Base-by-base conservation (phyloP, 345 rosid species). In the Tarenaya hassleriana region DNA sequence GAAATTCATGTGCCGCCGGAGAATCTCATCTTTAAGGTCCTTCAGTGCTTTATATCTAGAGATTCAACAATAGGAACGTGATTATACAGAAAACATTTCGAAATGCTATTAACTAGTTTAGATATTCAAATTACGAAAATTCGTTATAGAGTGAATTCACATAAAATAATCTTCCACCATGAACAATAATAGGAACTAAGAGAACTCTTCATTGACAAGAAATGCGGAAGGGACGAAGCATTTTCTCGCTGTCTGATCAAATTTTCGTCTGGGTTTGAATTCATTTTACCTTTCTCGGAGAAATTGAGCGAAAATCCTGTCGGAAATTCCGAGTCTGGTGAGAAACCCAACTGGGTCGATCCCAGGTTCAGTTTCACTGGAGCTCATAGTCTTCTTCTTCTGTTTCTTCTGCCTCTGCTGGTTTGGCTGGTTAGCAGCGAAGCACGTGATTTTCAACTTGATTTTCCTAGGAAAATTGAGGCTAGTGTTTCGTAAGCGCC, bases 1-100 rank as follows among this genome's bases (percentile, higher is more conserved):
- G 45, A 84, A 63, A 75, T 75, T 60, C 29, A 76, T 60, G 49
- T 84, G 84, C 45, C 96, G 82, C 27, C 81, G 73, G 47, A 76
- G 79, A 35, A 91, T 74, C 64, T 81, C 88, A 57, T 78, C 90
- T 71, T 84, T 82, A 55, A 79, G 86, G 77, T 91, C 95, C 70
- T 91, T 91, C 58, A 73, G 16, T 41, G 78, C 74, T 62, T 91
- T 91, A 67, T 91, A 82, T 85, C 98, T 91, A 77, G 62, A 66
- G 29, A 49, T 60, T 60, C 10, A 40, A 24, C 8, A 37, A 42
- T 41, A 54, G 29, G 8, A 44, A 32, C 40, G 24, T 37, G 39
- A 8, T 27, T 29, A 3, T 38, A 14, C 52, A 19, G 9, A 6
- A 33, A n/a, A 38, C 27, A 33, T 52, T 54, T 46, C 54, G 19